These are phyloP conservation scores for Acanthamoeba healyi DNA, from an alignment of 208 protist genomes.

Conservation along the genomic window DNA sequence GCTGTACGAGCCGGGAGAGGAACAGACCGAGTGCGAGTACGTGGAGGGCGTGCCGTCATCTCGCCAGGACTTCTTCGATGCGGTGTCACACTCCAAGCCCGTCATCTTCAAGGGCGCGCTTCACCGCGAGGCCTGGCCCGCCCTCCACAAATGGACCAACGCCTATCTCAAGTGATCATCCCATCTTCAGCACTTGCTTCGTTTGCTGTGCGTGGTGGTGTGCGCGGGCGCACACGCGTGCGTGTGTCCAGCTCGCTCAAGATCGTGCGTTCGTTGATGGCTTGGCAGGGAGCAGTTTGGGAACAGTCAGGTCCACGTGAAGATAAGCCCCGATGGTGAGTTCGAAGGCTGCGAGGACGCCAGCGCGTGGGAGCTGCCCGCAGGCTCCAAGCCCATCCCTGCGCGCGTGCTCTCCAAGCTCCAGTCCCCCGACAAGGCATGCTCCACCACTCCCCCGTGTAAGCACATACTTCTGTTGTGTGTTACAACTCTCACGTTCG, in stretches of 20 bases:
- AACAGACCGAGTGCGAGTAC: not conserved
- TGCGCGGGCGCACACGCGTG: too few relatives aligned
- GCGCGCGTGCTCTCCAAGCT: not conserved
- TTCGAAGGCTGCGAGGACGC: slow-evolving; percentile 25
- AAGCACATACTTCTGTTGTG: too few relatives aligned
- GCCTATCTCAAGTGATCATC: slow-evolving; percentile 4
- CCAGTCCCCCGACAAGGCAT: slow-evolving; percentile 11
- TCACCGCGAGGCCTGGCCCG: not conserved
- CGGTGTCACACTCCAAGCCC: not conserved
- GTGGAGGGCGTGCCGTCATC: slow-evolving; percentile 1
- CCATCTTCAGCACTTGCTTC: not conserved
- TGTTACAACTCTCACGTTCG: too few relatives aligned
- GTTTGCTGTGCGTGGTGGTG: not conserved
- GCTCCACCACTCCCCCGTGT: too few relatives aligned
- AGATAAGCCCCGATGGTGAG: slow-evolving; percentile 34
- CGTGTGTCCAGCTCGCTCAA: too few relatives aligned
- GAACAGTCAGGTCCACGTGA: not conserved
- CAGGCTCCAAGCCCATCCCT: not conserved
- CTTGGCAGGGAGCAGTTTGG: slow-evolving; percentile 6
- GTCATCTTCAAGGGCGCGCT: slow-evolving; percentile 7
- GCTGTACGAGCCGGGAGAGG: not conserved
- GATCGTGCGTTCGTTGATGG: not conserved
- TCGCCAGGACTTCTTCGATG: not conserved
- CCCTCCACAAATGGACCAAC: slow-evolving; percentile 27
- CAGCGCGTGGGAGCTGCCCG: not conserved